Base-by-base conservation (phyloP, 139 green algal species). In the Picochlorum sp. region DNA sequence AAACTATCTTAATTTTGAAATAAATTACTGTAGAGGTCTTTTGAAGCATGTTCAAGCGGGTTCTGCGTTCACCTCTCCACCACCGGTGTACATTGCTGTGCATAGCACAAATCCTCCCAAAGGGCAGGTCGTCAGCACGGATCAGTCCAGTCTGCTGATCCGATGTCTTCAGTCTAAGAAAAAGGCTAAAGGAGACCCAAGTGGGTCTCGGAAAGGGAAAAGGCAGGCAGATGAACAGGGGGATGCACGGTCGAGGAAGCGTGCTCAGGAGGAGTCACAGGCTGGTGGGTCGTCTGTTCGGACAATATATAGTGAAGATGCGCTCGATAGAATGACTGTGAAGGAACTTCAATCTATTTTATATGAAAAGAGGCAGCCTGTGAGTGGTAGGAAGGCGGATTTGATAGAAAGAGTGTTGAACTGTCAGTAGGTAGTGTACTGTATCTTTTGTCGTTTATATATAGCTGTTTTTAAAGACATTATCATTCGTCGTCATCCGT, bases 291-390 rank as follows among this genome's bases (percentile, higher is more conserved):
- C 34, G 6, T 14, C 34, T 1, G 34, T 41, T 41, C 34, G 9
- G 34, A 41, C 34, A 14, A 0, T 41, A 14, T 80, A 58, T 47
- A 73, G 46, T 18, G 23, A 57, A 24, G 47, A 69, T 26, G 45
- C 52, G n/a, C 72, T 81, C 51, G 54, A 62, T 41, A 21, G 11
- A 6, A 68, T 56, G 23, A 81, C 72, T 11, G 66, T 77, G 51
- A 80, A 80, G 56, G 72, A 80, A 3, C 61, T 81, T 51, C 74
- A 78, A 65, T 63, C 54, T n/a, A 50, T 82, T 56, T 54, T 82
- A 11, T 73, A 73, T 47, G 59, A 52, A 2, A 73, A 62, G 54
- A 66, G 59, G 4, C 41, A 73, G 34, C 37, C 73, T 3, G 56
- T 65, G 5, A 69, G 71, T 18, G 76, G 76, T 38, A 82, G 72